These are phyloP conservation scores for Aspergillus oerlinghausenensis DNA, from an alignment of 2,329 filamentous ascomycete species.

Conservation along the genomic window DNA sequence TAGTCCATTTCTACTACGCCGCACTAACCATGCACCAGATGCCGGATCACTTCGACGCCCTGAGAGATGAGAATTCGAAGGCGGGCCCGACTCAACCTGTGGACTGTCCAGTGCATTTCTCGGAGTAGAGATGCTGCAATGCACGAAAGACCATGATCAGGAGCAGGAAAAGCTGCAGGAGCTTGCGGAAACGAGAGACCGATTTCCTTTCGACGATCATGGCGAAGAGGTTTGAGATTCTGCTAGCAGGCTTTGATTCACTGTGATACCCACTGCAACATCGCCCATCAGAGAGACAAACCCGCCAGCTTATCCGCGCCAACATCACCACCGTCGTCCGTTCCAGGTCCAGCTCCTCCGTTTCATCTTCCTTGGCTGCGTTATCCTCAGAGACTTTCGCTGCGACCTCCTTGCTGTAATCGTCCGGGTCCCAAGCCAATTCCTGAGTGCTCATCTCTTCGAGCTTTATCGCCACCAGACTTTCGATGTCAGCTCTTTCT, in stretches of 20 bases:
- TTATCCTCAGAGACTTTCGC: no score
- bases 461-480: no score
- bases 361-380: background rate
- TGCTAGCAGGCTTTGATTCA: no score
- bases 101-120: constrained; percentile 19
- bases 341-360: background rate
- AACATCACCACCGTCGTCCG: background rate
- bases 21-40: constrained; percentile 19
- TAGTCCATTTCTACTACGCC: constrained; percentile 23
- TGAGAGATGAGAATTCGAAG: constrained; percentile 15
- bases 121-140: constrained; percentile 15
- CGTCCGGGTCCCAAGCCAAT: constrained; percentile 1
- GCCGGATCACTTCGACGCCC: constrained; percentile 21
- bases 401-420: background rate
- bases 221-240: background rate
- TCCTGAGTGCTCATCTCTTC: no score
- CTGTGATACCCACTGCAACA: no score
- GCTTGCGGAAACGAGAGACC: background rate
- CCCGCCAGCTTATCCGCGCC: background rate
- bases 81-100: background rate
- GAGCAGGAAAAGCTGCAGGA: background rate
- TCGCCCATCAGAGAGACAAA: background rate
- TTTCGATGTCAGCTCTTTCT: constrained; percentile 5
- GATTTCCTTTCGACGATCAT: constrained; percentile 9
- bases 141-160: background rate